Conservation (phyloP, 2,329 filamentous ascomycete genomes). For the Scolecobasidium constrictum region DNA sequence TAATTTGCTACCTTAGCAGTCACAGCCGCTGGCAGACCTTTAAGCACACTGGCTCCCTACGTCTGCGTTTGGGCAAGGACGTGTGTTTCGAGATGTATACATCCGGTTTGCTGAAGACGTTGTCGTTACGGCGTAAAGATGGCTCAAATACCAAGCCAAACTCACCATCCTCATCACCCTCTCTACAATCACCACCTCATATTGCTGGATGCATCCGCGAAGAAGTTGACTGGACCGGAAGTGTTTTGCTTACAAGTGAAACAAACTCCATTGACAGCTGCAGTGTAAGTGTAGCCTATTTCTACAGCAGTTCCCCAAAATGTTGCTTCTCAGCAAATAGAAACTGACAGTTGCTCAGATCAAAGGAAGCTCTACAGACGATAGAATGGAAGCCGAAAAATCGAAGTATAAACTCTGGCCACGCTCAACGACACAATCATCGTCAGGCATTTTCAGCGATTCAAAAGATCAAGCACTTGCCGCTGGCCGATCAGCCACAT, state of each 20-base stretch:
- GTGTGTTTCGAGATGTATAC: conserved; percentile 8
- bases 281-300: neutral
- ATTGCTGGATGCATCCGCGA: conserved; percentile 32
- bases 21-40: conserved; percentile 6
- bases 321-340: too few relatives aligned
- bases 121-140: neutral
- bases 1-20: conserved; percentile 6
- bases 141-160: conserved; percentile 2
- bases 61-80: neutral
- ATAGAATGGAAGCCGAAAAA: neutral
- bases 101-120: conserved; percentile 1
- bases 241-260: conserved; percentile 28
- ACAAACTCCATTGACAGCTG: conserved; percentile 12
- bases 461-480: conserved; percentile 23
- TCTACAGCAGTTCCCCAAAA: neutral
- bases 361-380: too few relatives aligned
- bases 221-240: conserved; percentile 18
- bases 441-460: neutral
- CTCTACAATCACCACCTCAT: conserved; percentile 23
- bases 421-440: neutral
- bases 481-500: conserved; percentile 26
- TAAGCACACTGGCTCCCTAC: conserved; percentile 7
- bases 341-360: too few relatives aligned
- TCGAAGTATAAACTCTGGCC: conserved; percentile 9
- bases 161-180: neutral